phyloP scores from a whole-genome alignment of 768 basidiomycete genomes.

The Stropharia rugosoannulata region DNA sequence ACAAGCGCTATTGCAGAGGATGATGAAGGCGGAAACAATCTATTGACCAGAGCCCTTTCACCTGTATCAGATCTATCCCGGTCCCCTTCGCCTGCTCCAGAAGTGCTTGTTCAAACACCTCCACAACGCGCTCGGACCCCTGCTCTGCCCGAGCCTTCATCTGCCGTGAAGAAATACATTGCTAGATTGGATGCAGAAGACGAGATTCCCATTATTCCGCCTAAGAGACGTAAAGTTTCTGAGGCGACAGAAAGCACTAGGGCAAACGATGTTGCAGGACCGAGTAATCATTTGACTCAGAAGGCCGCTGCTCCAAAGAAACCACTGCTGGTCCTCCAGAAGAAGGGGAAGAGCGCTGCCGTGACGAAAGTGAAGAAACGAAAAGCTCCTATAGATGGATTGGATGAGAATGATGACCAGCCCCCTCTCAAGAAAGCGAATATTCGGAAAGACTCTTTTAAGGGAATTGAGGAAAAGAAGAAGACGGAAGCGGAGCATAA shows the following conservation, averaged over 20 bases:
- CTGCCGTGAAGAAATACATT: constrained; percentile 10
- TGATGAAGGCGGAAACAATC: neutral
- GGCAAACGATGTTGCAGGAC: neutral
- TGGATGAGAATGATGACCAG: constrained; percentile 15
- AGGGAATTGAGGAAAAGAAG: neutral
- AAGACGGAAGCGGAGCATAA: neutral
- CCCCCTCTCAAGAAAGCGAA: constrained; percentile 32
- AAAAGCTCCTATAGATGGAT: constrained; percentile 17
- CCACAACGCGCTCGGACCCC: neutral
- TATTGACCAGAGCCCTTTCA: constrained; percentile 6
- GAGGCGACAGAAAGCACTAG: neutral
- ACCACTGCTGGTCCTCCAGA: constrained; percentile 2
- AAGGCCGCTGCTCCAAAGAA: constrained; percentile 4
- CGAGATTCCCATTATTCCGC: constrained; percentile 15
- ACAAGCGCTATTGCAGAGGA: neutral
- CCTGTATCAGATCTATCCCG: constrained; percentile 1
- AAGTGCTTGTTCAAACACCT: neutral
- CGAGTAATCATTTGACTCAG: neutral
- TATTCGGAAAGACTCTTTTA: constrained; percentile 5
- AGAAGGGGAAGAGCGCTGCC: constrained; percentile 24
- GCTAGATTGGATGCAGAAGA: constrained; percentile 13
- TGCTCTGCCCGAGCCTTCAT: neutral
- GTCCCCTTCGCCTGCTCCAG: neutral
- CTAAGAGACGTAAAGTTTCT: constrained; percentile 11
- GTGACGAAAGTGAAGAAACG: constrained; percentile 32